phyloP scores from a whole-genome alignment of 75 land plant species.

The Isoetes taiwanensis region DNA sequence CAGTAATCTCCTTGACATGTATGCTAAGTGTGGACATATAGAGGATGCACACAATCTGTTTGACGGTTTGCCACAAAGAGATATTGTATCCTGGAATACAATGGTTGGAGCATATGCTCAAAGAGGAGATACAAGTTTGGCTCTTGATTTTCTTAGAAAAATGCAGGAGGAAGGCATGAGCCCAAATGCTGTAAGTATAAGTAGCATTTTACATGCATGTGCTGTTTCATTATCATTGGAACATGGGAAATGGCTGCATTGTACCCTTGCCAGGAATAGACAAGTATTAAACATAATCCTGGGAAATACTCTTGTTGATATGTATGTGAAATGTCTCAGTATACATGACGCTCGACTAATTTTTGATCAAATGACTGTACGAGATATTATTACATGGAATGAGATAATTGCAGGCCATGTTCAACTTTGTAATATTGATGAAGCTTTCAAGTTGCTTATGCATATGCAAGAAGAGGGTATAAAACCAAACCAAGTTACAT shows the following conservation, averaged over 20 bases:
- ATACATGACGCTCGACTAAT: no score
- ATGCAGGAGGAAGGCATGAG: constrained; percentile 22
- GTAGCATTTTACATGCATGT: not conserved
- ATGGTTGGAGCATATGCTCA: constrained; percentile 46
- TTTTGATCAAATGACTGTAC: no score
- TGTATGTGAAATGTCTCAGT: no score
- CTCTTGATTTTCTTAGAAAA: constrained; percentile 18
- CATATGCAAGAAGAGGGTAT: constrained; percentile 2
- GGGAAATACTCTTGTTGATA: no score
- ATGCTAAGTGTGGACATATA: constrained; percentile 27
- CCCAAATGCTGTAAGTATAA: not conserved
- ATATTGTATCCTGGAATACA: constrained; percentile 46
- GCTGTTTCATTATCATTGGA: no score
- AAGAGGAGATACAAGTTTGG: constrained; percentile 9
- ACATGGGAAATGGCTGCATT: no score
- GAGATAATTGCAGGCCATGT: no score
- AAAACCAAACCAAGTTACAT: constrained; percentile 7
- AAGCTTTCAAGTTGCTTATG: no score
- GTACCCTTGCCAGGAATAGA: no score
- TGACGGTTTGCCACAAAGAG: constrained; percentile 32
- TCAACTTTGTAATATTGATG: no score
- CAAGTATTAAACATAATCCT: no score
- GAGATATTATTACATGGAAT: no score
- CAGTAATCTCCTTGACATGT: constrained; percentile 39
- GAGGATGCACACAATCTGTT: constrained; percentile 36